Conservation (phyloP, 2,329 filamentous ascomycete species). For the Teratosphaeria destructans region DNA sequence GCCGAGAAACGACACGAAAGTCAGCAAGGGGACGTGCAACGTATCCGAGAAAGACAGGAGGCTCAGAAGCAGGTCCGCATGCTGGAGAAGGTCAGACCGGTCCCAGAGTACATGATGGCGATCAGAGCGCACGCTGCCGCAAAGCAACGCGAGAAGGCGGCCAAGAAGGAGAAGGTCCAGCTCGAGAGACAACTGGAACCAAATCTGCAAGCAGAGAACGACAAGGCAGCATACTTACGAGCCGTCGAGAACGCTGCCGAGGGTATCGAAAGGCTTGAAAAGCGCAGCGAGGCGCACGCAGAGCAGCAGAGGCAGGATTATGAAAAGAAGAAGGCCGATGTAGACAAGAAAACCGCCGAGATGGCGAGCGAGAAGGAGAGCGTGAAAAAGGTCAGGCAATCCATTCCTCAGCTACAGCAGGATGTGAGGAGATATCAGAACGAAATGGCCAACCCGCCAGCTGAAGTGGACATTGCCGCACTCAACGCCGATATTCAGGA, state of each 20-base stretch:
- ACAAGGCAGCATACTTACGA: constrained; percentile 57
- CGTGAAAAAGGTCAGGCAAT: constrained; percentile 28
- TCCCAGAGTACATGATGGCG: constrained; percentile 54
- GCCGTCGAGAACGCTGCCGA: constrained; percentile 47
- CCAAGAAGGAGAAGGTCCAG: constrained; percentile 46
- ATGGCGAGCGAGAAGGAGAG: constrained; percentile 31
- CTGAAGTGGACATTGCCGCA: constrained; percentile 56
- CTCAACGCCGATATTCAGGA: constrained; percentile 65
- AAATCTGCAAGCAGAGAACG: constrained; percentile 55
- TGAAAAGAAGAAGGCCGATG: constrained; percentile 28
- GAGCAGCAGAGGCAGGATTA: constrained; percentile 27
- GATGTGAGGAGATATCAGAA: constrained; percentile 55
- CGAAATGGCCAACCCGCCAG: constrained; percentile 50
- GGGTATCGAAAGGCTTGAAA: constrained; percentile 45
- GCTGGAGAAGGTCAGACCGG: constrained; percentile 54
- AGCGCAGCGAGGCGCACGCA: constrained; percentile 43
- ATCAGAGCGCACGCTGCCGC: constrained; percentile 39
- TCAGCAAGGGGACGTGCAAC: constrained; percentile 72
- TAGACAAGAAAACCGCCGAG: constrained; percentile 27
- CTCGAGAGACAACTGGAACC: constrained; percentile 57
- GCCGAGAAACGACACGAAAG: constrained; percentile 64
- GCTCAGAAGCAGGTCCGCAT: constrained; percentile 55
- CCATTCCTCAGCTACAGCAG: constrained; percentile 23
- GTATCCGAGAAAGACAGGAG: constrained; percentile 63
- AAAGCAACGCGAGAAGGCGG: constrained; percentile 46